Base-by-base conservation (phyloP, 148 eudicot species). In the Chenopodium formosanum region DNA sequence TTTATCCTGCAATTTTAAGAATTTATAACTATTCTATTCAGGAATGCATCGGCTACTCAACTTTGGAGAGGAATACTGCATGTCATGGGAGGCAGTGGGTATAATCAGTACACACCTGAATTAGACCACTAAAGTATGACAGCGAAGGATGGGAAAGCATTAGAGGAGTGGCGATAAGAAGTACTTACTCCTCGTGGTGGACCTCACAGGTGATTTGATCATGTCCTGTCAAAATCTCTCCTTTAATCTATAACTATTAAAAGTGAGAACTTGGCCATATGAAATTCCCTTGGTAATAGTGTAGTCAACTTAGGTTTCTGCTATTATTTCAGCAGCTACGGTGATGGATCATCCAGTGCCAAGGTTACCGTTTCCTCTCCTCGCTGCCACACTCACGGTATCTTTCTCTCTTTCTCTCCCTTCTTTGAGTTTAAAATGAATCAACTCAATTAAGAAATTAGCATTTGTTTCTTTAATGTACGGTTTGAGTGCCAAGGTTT, bases 11-110 rank as follows among this genome's bases (percentile, higher is more conserved):
- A 74, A 22, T 47, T 47, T 11, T 52, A 32, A 27, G 11, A 10
- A 46, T n/a, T 76, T 9, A 79, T 78, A 76, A 56, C 71, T 32
- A 47, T 73, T 69, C 17, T 73, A n/a, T 82, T 58, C 83, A 97
- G 99, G 86, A 94, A 97, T 91, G 99, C 99, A 73, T 98, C 99
- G 16, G 96, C 99, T 67, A 97, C 98, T 48, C 95, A 90, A 82
- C 95, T 97, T 75, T 94, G 99, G 99, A 92, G 91, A 85, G 99
- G 98, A 77, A 91, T 97, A 81, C 91, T 97, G 22, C 99, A 97
- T 86, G 99, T 97, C 83, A 97, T 97, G 99, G 99, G 99, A 68
- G 99, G 99, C 47, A 94, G 99, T 89, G 97, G 94, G 83, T 86
- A 84, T 77, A 90, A 96, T 83, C 89, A 97, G 73, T 82, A 89